phyloP scores from a whole-genome alignment of 2,329 filamentous ascomycete genomes.

The Annulohypoxylon truncatum region DNA sequence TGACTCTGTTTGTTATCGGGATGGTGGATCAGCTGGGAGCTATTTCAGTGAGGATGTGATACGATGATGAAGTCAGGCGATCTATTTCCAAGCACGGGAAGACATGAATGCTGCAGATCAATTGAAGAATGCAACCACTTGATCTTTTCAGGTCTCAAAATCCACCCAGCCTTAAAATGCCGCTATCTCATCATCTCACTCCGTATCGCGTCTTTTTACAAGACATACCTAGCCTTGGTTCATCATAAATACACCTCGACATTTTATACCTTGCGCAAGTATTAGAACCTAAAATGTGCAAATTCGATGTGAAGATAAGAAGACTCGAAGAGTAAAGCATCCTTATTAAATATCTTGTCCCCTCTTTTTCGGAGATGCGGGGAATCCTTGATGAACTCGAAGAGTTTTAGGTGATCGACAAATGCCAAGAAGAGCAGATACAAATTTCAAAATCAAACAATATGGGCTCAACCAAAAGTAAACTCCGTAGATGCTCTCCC shows the following conservation, averaged over 20 bases:
- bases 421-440: not conserved
- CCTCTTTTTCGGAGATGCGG: slow-evolving; percentile 21
- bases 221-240: not conserved
- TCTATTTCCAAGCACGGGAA: slow-evolving; percentile 33
- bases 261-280: too few relatives aligned
- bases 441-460: not conserved
- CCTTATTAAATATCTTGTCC: slow-evolving; percentile 11
- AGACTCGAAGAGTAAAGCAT: not conserved
- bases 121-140: slow-evolving; percentile 29
- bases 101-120: slow-evolving; percentile 22
- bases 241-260: not conserved
- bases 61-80: slow-evolving; percentile 37
- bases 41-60: slow-evolving; percentile 21
- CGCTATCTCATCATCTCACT: slow-evolving; percentile 17
- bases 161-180: not conserved
- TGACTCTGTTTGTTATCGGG: slow-evolving; percentile 31
- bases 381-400: slow-evolving; percentile 28
- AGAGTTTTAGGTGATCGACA: not conserved
- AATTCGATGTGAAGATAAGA: not conserved
- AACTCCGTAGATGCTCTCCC: not conserved
- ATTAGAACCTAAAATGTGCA: not conserved
- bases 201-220: not conserved
- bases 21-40: slow-evolving; percentile 27
- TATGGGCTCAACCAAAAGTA: not conserved
- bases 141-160: slow-evolving; percentile 1